Base-by-base conservation (phyloP, 371 early-diverging fungal genomes). In the Mortierella sp. region DNA sequence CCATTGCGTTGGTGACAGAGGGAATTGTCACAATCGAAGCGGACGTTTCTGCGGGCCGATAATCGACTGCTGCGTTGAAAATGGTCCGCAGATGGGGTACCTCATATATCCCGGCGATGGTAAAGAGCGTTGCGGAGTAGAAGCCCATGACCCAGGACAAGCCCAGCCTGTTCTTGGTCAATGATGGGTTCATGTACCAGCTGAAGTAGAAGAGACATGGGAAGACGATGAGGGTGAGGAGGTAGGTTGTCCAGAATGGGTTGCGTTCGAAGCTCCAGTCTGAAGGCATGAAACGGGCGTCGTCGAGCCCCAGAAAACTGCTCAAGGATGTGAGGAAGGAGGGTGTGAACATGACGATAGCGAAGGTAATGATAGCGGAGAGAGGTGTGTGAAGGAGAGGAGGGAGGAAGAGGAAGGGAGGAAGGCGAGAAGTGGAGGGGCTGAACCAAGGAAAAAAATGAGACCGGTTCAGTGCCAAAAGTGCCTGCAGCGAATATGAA, bases 121-220 rank as follows among this genome's bases (percentile, higher is more conserved):
- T 70, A 21, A 76, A 70, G 19, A 76, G 39, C 6, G 42, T 42
- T 0, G 78, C 78, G 4, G 78, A 76, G 53, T 62, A 76, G n/a
- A 76, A 70, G 0, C 78, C 67, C 28, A 70, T 34, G 21, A 66
- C 67, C 78, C 78, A 76, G 10, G 78, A 76, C 30, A 76, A 63
- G 5, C 78, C 78, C 47, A 70, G 47, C 3, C 78, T 53, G 53
- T 76, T 76, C 18, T 62, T 76, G 57, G 63, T 54, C 9, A 76
- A 41, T 3, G 66, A 66, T 2, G 78, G 78, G 38, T 76, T 76
- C 39, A 76, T 24, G 55, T 46, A 66, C 78, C 78, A 76, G 14
- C 63, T 76, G n/a, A 61, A 34, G 24, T 76, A 76, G 63, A 76
- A 76, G 13, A 76, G 66, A 24, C 66, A 65, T 8, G 76, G 76